Evolutionary conservation across 1,284 basidiomycete species (phyloP), one percentile per base, ranked within the genome.

Genomic region (Pseudozyma hubeiensis): DNA sequence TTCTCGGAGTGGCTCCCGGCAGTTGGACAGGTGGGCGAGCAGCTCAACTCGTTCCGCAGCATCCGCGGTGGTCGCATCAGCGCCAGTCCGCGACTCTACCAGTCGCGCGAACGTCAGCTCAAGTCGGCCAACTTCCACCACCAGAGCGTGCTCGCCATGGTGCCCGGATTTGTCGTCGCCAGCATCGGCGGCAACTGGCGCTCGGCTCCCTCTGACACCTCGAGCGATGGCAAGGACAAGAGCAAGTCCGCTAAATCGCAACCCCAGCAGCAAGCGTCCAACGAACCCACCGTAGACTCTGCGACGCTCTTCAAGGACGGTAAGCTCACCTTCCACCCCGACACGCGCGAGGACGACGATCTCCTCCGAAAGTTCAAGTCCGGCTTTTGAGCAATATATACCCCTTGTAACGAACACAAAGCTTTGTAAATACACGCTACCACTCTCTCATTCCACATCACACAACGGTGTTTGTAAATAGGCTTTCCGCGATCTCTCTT

Each of bases 261-360:
- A 10, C 5, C 13, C 7, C 46, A 47, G 11, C 13, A 13, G 29
- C 59, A 49, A 35, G 11, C 35, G 7, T n/a, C 62, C 4, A 53
- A 50, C 35, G 69, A 75, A 30, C 54, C 69, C 1, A 45, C 61
- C 16, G 62, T 80, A 3, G 66, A 73, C 5, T 63, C 72, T 2
- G 59, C 52, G n/a, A 53, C 68, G 19, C 53, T 83, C 17, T 82
- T 50, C 58, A 60, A 77, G 61, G 77, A 84, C 81, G 93, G 93
- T 68, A 91, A 89, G 82, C 87, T 94, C 19, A 92, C 93, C 81
- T 87, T 95, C 24, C 93, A 96, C 83, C 93, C 93, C 0, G 92
- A 93, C 45, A 94, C 93, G 19, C 87, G 87, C 70, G 75, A 82
- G 55, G 86, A 87, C 66, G 70, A 73, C 37, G 60, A 55, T 19